These are phyloP conservation scores for Nepenthes alata DNA, from an alignment of 179 eudicot genomes.

Conservation along the genomic window DNA sequence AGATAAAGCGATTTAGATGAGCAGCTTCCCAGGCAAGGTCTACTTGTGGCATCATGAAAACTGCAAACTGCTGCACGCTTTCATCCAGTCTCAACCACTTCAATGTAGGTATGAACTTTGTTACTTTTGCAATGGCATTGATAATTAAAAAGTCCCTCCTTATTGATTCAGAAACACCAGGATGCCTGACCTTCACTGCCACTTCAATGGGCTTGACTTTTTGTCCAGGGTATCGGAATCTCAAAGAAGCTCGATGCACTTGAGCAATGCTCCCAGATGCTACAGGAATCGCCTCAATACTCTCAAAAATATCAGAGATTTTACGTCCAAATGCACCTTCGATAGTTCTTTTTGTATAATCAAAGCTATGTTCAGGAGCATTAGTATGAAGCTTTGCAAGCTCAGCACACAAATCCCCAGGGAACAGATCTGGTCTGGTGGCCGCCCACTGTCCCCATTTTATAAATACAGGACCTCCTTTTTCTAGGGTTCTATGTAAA, in stretches of 20 bases:
- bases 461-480: constrained; percentile 86
- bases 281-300: constrained; percentile 66
- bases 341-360: constrained; percentile 49
- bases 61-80: constrained; percentile 85
- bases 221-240: constrained; percentile 39
- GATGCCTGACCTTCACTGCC: constrained; percentile 91
- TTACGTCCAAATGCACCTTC: constrained; percentile 78
- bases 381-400: constrained; percentile 61
- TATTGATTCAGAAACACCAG: constrained; percentile 80
- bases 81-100: constrained; percentile 81
- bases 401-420: constrained; percentile 61
- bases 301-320: constrained; percentile 70
- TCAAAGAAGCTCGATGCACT: constrained; percentile 66
- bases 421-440: constrained; percentile 81
- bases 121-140: constrained; percentile 55
- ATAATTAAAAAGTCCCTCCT: constrained; percentile 79
- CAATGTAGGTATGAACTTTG: constrained; percentile 55
- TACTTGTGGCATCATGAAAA: constrained; percentile 95
- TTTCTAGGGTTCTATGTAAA: constrained; percentile 63
- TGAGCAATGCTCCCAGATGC: constrained; percentile 96
- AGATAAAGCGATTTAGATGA: constrained; percentile 79
- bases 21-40: constrained; percentile 96
- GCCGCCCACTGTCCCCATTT: constrained; percentile 99
- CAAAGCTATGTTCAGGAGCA: constrained; percentile 85
- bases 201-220: constrained; percentile 66